Evolutionary conservation across 1,139 yeast genomes (phyloP).

Genomic region (Yamadazyma pseudoaaseri): DNA sequence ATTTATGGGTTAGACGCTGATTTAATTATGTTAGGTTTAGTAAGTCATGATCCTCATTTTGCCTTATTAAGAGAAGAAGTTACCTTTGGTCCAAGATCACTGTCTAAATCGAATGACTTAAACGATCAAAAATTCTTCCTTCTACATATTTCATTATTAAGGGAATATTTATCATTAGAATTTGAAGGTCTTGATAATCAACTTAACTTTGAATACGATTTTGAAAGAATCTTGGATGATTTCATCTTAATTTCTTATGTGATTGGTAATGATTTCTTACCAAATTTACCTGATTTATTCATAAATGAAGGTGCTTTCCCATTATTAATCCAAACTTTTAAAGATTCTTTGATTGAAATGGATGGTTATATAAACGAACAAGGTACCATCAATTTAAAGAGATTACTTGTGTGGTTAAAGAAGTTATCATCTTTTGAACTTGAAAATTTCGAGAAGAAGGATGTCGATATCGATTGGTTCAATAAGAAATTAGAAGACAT

Average conservation of each 20-base stretch:
- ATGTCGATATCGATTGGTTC: conserved; percentile 90
- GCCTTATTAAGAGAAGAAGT: conserved; percentile 95
- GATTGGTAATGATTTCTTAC: conserved; percentile 97
- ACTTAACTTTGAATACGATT: conserved; percentile 69
- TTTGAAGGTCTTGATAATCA: conserved; percentile 67
- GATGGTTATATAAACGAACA: conserved; percentile 86
- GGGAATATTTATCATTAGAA: conserved; percentile 90
- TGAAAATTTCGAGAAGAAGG: conserved; percentile 75
- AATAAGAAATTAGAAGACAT: conserved; percentile 79
- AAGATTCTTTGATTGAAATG: conserved; percentile 66
- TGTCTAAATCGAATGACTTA: conserved; percentile 46
- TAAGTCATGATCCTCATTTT: conserved; percentile 96
- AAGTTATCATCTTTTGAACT: conserved; percentile 69
- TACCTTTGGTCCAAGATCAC: conserved; percentile 64
- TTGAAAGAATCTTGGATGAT: conserved; percentile 90
- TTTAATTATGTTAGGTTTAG: conserved; percentile 90
- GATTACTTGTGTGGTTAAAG: conserved; percentile 75
- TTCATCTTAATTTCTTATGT: conserved; percentile 90
- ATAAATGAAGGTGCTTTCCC: conserved; percentile 97
- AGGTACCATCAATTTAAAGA: conserved; percentile 74
- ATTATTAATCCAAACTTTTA: conserved; percentile 80
- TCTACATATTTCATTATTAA: conserved; percentile 78
- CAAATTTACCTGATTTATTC: conserved; percentile 93
- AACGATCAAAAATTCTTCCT: conserved; percentile 80
- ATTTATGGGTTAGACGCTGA: conserved; percentile 98